Evolutionary conservation across 768 basidiomycete species (phyloP), one percentile per base, ranked within the genome.

Genomic region (Lepiota brunneoincarnata): DNA sequence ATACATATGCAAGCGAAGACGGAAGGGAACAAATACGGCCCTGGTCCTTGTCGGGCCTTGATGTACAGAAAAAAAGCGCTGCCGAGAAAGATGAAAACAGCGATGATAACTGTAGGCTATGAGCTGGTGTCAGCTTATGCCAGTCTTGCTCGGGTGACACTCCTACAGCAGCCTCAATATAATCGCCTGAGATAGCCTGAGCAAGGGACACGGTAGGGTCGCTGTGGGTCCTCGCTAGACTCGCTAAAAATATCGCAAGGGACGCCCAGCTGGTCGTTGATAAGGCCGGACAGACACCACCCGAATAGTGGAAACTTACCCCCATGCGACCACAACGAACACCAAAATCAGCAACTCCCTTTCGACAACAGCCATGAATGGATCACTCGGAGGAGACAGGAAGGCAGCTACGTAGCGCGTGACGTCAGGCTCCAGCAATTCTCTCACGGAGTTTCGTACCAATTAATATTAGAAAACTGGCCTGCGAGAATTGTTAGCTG

Each of bases 301-400:
- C 31, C 31, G 7, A 31, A 31, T 9, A 31, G 7, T 10, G 11
- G 7, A 15, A n/a, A 77, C 83, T 64, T 58, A 86, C 86, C 78
- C 86, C 86, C 85, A 89, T 23, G 75, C 73, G 7, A 73, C 17
- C 1, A 70, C 58, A 0, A 76, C 76, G 42, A 83, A 81, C 0
- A 73, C 17, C 4, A 87, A 55, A 34, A 84, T 79, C 5, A 79
- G 70, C 7, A 79, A 40, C 61, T 89, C 86, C 1, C 86, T 81
- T 61, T 89, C 87, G 12, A 87, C 62, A 3, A 86, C 84, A 3
- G 77, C 72, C n/a, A 86, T 69, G 60, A 89, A 87, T 0, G 86
- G 84, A 50, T 87, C 87, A 18, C 63, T 71, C 0, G 89, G 87
- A 1, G 89, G 84, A 3, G 84, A 85, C 2, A 91, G 59, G 58